Conservation (phyloP, 768 basidiomycete genomes). For the Solioccasus polychromus region DNA sequence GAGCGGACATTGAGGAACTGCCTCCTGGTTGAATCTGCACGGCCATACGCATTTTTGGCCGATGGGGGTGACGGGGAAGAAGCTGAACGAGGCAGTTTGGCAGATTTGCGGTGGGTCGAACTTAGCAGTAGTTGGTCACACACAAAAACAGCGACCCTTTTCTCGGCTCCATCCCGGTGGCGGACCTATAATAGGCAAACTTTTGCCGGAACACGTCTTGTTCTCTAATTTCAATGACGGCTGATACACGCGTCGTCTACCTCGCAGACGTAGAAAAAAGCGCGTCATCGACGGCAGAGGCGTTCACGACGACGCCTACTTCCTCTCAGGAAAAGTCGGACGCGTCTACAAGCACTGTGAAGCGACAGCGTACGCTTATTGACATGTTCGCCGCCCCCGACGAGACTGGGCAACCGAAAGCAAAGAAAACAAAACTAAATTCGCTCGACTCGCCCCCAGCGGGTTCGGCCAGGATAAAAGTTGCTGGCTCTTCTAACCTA, state of each 20-base stretch:
- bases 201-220: slow-evolving; percentile 4
- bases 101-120: slow-evolving; percentile 16
- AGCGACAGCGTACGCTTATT: slow-evolving; percentile 62
- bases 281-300: slow-evolving; percentile 9
- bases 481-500: slow-evolving; percentile 11
- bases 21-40: slow-evolving; percentile 46
- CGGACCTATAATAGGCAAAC: slow-evolving; percentile 12
- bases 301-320: slow-evolving; percentile 13
- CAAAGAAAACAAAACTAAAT: slow-evolving; percentile 49
- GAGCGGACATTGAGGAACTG: slow-evolving; percentile 30
- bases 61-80: slow-evolving; percentile 76
- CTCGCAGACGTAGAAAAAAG: slow-evolving; percentile 43
- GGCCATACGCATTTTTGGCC: slow-evolving; percentile 49
- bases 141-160: slow-evolving; percentile 6
- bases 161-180: neutral
- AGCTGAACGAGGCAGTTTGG: slow-evolving; percentile 75
- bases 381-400: slow-evolving; percentile 55
- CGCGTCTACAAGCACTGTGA: slow-evolving; percentile 27
- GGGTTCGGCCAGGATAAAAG: slow-evolving; percentile 11
- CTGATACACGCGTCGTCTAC: slow-evolving; percentile 35
- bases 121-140: too few relatives aligned
- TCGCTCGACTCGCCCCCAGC: slow-evolving; percentile 22
- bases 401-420: slow-evolving; percentile 29
- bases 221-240: slow-evolving; percentile 23
- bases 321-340: slow-evolving; percentile 23